Percentiles rank a stretch among this genome's conserved stretches.
Conservation (phyloP, 331 rosid genomes). For the Pyracantha coccinea region DNA sequence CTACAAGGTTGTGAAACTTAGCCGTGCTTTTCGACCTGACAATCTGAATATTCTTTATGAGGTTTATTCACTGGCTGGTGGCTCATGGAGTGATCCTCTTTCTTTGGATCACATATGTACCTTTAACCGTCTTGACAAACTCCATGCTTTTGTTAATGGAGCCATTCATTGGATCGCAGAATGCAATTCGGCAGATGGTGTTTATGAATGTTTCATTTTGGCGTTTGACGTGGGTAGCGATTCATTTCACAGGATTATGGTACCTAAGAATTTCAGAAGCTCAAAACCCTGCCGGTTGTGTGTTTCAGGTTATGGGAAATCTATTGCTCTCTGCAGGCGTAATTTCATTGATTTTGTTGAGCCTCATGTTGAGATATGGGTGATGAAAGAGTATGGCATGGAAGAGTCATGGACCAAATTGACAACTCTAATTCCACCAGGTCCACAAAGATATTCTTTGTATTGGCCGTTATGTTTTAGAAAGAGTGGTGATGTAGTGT, state of each 20-base stretch:
- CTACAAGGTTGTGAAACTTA: slow-evolving; percentile 18
- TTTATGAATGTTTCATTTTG: slow-evolving; percentile 7
- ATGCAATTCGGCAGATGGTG: neutral
- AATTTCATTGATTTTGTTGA: accelerated
- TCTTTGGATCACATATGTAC: neutral
- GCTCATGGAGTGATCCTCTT: slow-evolving; percentile 11
- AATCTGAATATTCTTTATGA: neutral
- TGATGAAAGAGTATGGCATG: neutral
- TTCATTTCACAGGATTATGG: slow-evolving; percentile 7
- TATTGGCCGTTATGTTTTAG: neutral
- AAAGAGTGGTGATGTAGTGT: neutral
- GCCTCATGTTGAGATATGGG: neutral
- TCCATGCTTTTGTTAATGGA: slow-evolving; percentile 6
- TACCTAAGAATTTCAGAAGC: neutral
- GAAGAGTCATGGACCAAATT: neutral
- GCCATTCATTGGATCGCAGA: slow-evolving; percentile 16
- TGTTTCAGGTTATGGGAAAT: neutral
- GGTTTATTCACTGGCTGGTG: slow-evolving; percentile 20
- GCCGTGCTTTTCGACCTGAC: neutral
- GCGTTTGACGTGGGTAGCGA: slow-evolving; percentile 12
- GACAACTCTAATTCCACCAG: neutral
- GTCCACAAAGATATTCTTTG: neutral
- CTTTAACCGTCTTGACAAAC: too few relatives aligned
- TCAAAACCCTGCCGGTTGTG: neutral
- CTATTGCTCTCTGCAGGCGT: neutral